A percentile compares a stretch with the other conserved stretches of the same genome.
Conservation (phyloP, 192 early-diverging fungal species). For the Martensiomyces pterosporus region DNA sequence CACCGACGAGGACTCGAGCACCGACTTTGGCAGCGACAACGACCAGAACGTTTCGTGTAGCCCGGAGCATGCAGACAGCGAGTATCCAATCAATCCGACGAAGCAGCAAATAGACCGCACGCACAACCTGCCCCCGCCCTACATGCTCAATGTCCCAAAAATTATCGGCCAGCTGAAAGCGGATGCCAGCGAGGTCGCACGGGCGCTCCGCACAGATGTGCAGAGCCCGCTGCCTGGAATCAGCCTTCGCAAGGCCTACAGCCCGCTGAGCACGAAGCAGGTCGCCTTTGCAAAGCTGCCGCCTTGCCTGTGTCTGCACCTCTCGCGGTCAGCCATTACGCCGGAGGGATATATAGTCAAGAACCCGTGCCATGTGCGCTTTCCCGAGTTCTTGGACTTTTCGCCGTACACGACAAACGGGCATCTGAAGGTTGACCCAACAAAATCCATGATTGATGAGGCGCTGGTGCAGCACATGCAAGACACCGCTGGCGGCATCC, state of each 20-base stretch:
- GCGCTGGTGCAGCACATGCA: too few relatives aligned
- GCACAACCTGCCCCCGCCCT: constrained; percentile 27
- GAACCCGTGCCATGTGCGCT: constrained; percentile 77
- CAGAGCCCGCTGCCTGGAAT: constrained; percentile 45
- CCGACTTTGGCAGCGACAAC: neutral
- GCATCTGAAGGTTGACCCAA: constrained; percentile 52
- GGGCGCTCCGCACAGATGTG: constrained; percentile 48
- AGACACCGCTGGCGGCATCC: neutral
- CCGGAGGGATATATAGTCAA: constrained; percentile 71
- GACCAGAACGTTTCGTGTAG: too few relatives aligned
- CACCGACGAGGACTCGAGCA: constrained; percentile 12
- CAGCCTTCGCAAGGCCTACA: constrained; percentile 36
- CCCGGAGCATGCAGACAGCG: too few relatives aligned
- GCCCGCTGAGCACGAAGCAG: constrained; percentile 65
- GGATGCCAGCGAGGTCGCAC: constrained; percentile 29
- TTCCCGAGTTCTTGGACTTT: constrained; percentile 74
- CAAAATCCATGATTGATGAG: constrained; percentile 52
- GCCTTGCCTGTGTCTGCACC: constrained; percentile 72
- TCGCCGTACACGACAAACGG: constrained; percentile 65
- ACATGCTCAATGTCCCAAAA: constrained; percentile 28
- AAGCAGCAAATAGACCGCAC: constrained; percentile 23
- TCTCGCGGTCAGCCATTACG: constrained; percentile 74
- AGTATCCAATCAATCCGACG: constrained; percentile 41
- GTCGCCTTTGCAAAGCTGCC: constrained; percentile 77
- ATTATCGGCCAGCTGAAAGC: constrained; percentile 25